These are phyloP conservation scores for Amauroascus niger DNA, from an alignment of 2,329 filamentous ascomycete species.

Conservation along the genomic window DNA sequence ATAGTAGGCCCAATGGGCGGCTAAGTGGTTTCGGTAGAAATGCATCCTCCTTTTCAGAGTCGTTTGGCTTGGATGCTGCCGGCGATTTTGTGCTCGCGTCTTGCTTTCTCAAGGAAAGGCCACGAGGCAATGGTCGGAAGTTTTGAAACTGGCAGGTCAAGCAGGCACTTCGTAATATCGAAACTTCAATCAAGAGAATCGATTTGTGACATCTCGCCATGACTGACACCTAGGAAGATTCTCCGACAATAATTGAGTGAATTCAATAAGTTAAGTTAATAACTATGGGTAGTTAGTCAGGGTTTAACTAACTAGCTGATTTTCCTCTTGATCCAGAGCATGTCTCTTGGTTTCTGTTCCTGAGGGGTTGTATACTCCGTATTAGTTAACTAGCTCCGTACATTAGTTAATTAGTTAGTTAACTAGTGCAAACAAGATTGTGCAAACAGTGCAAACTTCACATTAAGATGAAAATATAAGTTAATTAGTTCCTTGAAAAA, in stretches of 20 bases:
- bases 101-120: slow-evolving; percentile 10
- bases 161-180: slow-evolving; percentile 21
- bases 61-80: background rate
- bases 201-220: background rate
- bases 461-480: background rate
- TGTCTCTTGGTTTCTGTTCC: too few species aligned
- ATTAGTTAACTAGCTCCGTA: too few species aligned
- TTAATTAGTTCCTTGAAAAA: too few species aligned
- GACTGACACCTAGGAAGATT: background rate
- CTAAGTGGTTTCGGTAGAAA: slow-evolving; percentile 35
- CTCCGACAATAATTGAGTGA: too few species aligned
- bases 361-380: too few species aligned
- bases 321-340: too few species aligned
- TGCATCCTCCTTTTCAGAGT: background rate
- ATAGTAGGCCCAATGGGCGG: slow-evolving; percentile 71
- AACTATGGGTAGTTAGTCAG: too few species aligned
- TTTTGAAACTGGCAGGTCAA: slow-evolving; percentile 31
- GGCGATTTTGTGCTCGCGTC: background rate
- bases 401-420: too few species aligned
- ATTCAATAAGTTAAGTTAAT: too few species aligned
- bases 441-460: slow-evolving; percentile 7
- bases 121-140: slow-evolving; percentile 12
- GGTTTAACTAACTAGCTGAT: too few species aligned
- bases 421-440: background rate
- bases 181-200: background rate